Evolutionary conservation across 129 eudicot genomes (phyloP).

Genomic region (Arctium lappa): DNA sequence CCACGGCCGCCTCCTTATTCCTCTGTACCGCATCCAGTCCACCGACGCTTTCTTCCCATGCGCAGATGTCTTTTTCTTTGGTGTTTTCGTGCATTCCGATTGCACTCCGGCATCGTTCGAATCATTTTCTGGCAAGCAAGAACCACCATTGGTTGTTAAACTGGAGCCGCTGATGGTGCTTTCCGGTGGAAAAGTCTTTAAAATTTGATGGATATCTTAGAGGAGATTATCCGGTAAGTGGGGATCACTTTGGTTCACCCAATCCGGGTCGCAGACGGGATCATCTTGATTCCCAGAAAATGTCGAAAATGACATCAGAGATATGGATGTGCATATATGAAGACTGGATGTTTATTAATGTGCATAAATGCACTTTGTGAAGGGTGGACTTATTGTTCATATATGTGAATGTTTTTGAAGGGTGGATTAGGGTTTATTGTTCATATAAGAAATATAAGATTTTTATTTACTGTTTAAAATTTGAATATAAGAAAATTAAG

Average conservation of each 20-base stretch:
- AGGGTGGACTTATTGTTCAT: too few species aligned
- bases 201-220: background rate
- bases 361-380: too few species aligned
- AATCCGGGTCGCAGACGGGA: background rate
- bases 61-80: slow-evolving; percentile 6
- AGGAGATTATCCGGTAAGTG: slow-evolving; percentile 14
- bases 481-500: too few species aligned
- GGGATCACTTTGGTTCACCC: background rate
- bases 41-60: slow-evolving; percentile 13
- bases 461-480: too few species aligned
- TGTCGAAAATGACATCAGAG: slow-evolving; percentile 11
- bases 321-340: background rate
- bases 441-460: too few species aligned
- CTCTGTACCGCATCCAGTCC: slow-evolving; percentile 40
- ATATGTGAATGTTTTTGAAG: too few species aligned
- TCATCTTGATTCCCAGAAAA: background rate
- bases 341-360: too few species aligned
- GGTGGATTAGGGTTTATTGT: too few species aligned
- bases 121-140: background rate
- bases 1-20: slow-evolving; percentile 55
- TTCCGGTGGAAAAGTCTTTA: too few species aligned
- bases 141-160: too few species aligned
- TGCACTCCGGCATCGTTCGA: background rate
- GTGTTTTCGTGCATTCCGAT: background rate
- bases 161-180: too few species aligned